Conservation (phyloP, 2,329 filamentous ascomycete species). For the Xylariaceae sp. region DNA sequence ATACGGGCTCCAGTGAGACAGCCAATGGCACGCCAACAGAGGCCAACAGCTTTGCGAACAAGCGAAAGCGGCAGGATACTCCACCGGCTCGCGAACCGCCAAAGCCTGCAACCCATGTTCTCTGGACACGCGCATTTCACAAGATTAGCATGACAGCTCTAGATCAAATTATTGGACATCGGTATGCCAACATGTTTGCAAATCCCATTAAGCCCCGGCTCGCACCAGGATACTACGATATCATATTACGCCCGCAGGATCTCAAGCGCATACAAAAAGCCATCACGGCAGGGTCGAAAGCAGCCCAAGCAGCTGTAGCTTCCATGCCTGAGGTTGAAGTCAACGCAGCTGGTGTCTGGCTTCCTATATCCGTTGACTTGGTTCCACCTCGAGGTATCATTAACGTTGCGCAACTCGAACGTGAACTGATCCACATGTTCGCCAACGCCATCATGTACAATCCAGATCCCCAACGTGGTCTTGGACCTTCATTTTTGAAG, state of each 20-base stretch:
- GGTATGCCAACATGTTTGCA: conserved; percentile 74
- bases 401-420: conserved; percentile 87
- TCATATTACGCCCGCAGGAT: conserved; percentile 70
- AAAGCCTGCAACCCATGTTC: conserved; percentile 59
- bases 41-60: conserved; percentile 38
- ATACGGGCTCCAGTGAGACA: conserved; percentile 53
- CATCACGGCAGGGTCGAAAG: conserved; percentile 33
- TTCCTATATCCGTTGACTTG: conserved; percentile 69
- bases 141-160: conserved; percentile 67
- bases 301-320: conserved; percentile 48
- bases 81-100: conserved; percentile 42
- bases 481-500: conserved; percentile 56
- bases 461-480: conserved; percentile 67
- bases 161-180: conserved; percentile 71
- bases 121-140: conserved; percentile 71
- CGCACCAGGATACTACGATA: conserved; percentile 68
- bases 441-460: conserved; percentile 99
- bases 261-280: conserved; percentile 72
- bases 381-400: conserved; percentile 85
- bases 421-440: conserved; percentile 93
- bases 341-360: conserved; percentile 51
- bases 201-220: conserved; percentile 68
- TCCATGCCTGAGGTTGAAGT: conserved; percentile 57
- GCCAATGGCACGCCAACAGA: conserved; percentile 37
- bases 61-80: conserved; percentile 54